Conservation (phyloP, 768 basidiomycete genomes). For the Tulasnella sp. region DNA sequence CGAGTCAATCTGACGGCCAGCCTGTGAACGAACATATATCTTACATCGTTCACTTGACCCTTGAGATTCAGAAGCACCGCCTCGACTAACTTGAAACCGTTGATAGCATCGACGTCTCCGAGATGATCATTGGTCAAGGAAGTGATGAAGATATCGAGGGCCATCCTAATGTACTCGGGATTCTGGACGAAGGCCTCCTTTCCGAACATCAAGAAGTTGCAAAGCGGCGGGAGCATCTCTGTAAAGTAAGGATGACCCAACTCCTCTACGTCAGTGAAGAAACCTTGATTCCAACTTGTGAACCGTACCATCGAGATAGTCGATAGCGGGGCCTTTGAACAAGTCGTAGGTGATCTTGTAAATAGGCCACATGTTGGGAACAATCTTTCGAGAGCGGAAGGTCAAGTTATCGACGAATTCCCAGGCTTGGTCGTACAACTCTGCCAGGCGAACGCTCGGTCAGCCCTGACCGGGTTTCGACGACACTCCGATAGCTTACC, state of each 20-base stretch:
- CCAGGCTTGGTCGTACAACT: conserved; percentile 83
- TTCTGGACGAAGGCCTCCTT: conserved; percentile 67
- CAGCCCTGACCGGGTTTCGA: conserved; percentile 1
- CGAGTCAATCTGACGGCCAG: background rate
- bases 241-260: conserved; percentile 18
- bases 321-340: conserved; percentile 78
- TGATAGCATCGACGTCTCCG: conserved; percentile 79
- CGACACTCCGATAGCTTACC: conserved; percentile 46
- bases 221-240: conserved; percentile 84
- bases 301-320: conserved; percentile 75
- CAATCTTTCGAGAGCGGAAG: conserved; percentile 71
- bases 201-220: conserved; percentile 86
- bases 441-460: conserved; percentile 41
- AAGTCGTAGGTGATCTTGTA: conserved; percentile 77
- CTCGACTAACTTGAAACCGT: conserved; percentile 82
- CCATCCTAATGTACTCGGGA: conserved; percentile 71
- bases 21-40: conserved; percentile 34
- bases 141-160: conserved; percentile 78
- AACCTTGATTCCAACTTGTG: background rate
- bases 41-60: conserved; percentile 73
- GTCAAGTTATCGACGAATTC: conserved; percentile 81
- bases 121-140: conserved; percentile 64
- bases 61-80: conserved; percentile 74
- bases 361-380: conserved; percentile 81
- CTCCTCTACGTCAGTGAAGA: conserved; percentile 34